Evolutionary conservation across 768 basidiomycete species (phyloP).

Genomic region (Boletales sp.): DNA sequence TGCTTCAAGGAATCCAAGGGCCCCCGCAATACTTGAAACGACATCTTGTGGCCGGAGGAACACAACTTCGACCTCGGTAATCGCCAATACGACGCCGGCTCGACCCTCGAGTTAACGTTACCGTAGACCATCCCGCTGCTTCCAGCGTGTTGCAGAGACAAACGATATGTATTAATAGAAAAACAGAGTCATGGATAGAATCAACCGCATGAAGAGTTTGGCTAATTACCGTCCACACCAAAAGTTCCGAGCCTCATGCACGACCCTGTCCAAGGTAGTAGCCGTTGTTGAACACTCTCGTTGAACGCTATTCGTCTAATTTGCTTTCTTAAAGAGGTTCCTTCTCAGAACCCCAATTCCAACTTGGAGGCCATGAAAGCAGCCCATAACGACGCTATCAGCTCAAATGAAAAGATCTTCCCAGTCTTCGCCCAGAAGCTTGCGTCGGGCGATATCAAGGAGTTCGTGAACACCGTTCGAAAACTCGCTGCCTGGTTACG

Average conservation of each 20-base stretch:
- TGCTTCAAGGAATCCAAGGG: too few relatives aligned
- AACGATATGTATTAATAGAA: too few relatives aligned
- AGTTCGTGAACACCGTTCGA: slow-evolving; percentile 20
- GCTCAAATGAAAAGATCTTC: slow-evolving; percentile 37
- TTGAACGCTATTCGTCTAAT: neutral
- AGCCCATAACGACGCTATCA: slow-evolving; percentile 18
- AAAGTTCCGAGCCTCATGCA: slow-evolving; percentile 8
- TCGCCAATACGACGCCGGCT: too few relatives aligned
- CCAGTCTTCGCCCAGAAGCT: slow-evolving; percentile 33
- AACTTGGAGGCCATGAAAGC: slow-evolving; percentile 12
- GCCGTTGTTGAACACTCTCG: neutral
- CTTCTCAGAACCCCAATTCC: neutral
- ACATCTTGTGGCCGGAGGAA: too few relatives aligned
- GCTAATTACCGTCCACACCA: too few relatives aligned
- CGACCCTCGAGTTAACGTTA: too few relatives aligned
- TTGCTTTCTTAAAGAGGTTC: slow-evolving; percentile 5
- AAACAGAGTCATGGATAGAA: too few relatives aligned
- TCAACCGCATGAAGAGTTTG: too few relatives aligned
- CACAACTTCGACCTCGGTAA: too few relatives aligned
- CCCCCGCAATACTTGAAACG: too few relatives aligned
- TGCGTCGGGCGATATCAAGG: slow-evolving; percentile 22
- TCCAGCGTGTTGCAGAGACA: too few relatives aligned
- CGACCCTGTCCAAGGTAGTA: slow-evolving; percentile 5
- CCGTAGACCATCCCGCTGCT: too few relatives aligned
- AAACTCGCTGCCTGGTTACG: slow-evolving; percentile 46